Evolutionary conservation across 768 basidiomycete genomes (phyloP).

Genomic region (Amanita jacksonii): DNA sequence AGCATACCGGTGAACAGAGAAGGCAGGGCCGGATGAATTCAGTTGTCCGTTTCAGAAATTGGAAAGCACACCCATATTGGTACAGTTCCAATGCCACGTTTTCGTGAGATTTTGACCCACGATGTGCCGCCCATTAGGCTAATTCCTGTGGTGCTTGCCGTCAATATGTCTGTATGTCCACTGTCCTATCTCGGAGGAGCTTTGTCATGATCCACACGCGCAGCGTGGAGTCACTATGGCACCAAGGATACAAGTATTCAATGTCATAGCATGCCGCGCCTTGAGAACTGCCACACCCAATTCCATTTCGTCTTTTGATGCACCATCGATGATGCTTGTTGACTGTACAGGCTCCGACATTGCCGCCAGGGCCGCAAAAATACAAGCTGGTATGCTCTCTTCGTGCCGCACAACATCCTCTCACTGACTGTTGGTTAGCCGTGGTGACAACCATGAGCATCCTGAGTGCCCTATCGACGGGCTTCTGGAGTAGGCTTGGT

Average conservation of each 20-base stretch:
- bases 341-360: constrained; percentile 40
- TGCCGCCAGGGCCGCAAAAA: constrained; percentile 56
- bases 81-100: constrained; percentile 14
- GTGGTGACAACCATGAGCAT: constrained; percentile 72
- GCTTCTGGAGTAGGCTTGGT: constrained; percentile 78
- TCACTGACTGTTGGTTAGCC: constrained; percentile 22
- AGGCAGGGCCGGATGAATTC: background rate
- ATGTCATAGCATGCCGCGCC: constrained; percentile 60
- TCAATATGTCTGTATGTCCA: constrained; percentile 53
- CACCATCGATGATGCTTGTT: constrained; percentile 8
- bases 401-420: constrained; percentile 3
- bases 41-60: constrained; percentile 14
- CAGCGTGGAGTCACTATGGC: constrained; percentile 77
- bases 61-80: constrained; percentile 38
- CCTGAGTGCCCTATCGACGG: constrained; percentile 74
- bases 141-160: constrained; percentile 57
- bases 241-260: constrained; percentile 73
- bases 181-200: background rate
- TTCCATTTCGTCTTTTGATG: constrained; percentile 10
- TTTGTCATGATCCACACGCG: constrained; percentile 3
- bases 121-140: constrained; percentile 35
- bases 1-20: background rate
- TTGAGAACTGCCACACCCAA: constrained; percentile 23
- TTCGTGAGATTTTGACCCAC: constrained; percentile 7
- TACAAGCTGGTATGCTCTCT: constrained; percentile 48